Evolutionary conservation across 1,139 yeast genomes (phyloP).

Genomic region (Geotrichum histeridarum): DNA sequence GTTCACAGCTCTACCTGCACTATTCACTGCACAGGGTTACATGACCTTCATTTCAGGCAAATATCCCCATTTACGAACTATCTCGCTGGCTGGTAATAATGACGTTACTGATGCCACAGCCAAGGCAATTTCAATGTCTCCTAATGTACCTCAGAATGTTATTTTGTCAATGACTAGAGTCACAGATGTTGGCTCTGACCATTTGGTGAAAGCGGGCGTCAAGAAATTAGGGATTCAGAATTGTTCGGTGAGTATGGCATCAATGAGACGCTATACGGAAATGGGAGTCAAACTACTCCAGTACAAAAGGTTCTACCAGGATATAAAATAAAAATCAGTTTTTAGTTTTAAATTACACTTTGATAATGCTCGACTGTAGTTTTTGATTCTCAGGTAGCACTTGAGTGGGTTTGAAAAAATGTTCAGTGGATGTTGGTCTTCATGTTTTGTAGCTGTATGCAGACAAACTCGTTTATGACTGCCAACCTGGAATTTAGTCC

Average conservation of each 20-base stretch:
- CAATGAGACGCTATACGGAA: not conserved
- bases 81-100: slow-evolving; percentile 10
- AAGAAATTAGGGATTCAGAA: slow-evolving; percentile 13
- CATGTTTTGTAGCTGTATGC: too few species aligned
- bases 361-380: too few species aligned
- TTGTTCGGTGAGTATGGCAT: slow-evolving; percentile 2
- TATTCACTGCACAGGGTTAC: slow-evolving; percentile 10
- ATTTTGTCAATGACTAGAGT: slow-evolving; percentile 12
- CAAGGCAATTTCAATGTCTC: slow-evolving; percentile 10
- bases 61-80: slow-evolving; percentile 12
- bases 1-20: not conserved
- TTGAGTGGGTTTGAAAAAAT: too few species aligned
- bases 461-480: too few species aligned
- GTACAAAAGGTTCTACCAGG: slow-evolving; percentile 4
- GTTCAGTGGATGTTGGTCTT: too few species aligned
- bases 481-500: too few species aligned
- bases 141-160: slow-evolving; percentile 7
- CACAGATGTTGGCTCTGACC: slow-evolving; percentile 13
- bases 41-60: not conserved
- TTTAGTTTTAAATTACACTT: too few species aligned
- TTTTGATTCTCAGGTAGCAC: too few species aligned
- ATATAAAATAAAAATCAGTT: not conserved
- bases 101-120: slow-evolving; percentile 14
- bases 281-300: slow-evolving; percentile 3
- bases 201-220: slow-evolving; percentile 11